Evolutionary conservation across 1,139 yeast genomes (phyloP).

Genomic region (Protomyces pachydermus): DNA sequence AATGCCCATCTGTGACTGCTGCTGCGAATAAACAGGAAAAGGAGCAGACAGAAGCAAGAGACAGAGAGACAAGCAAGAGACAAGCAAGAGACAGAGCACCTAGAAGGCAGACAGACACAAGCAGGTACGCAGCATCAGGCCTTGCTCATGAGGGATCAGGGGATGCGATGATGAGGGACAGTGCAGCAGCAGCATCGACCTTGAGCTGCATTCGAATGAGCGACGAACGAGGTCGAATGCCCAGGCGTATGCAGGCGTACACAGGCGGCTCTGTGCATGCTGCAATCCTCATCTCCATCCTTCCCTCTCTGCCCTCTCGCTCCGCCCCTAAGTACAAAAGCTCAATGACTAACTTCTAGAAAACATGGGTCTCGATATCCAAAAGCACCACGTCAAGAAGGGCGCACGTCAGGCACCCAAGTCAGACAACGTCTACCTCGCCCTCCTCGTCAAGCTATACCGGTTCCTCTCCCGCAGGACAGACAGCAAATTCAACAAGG

Average conservation of each 20-base stretch:
- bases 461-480: constrained; percentile 86
- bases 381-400: constrained; percentile 91
- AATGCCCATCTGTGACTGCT: background rate
- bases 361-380: constrained; percentile 83
- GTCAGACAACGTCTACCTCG: constrained; percentile 98
- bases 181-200: too few species aligned
- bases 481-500: constrained; percentile 95
- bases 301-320: too few species aligned
- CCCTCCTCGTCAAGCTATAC: constrained; percentile 94
- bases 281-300: too few species aligned
- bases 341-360: background rate
- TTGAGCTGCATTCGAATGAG: too few species aligned
- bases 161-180: too few species aligned
- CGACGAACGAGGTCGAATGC: too few species aligned
- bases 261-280: too few species aligned
- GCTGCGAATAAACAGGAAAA: background rate
- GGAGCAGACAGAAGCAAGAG: background rate
- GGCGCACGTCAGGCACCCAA: constrained; percentile 99
- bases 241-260: too few species aligned
- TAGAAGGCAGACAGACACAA: background rate
- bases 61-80: background rate
- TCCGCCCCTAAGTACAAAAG: background rate
- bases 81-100: background rate
- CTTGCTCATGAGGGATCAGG: too few species aligned
- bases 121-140: background rate